These are phyloP conservation scores for Wickerhamomyces xylosicus DNA, from an alignment of 805 yeast genomes.

Conservation along the genomic window DNA sequence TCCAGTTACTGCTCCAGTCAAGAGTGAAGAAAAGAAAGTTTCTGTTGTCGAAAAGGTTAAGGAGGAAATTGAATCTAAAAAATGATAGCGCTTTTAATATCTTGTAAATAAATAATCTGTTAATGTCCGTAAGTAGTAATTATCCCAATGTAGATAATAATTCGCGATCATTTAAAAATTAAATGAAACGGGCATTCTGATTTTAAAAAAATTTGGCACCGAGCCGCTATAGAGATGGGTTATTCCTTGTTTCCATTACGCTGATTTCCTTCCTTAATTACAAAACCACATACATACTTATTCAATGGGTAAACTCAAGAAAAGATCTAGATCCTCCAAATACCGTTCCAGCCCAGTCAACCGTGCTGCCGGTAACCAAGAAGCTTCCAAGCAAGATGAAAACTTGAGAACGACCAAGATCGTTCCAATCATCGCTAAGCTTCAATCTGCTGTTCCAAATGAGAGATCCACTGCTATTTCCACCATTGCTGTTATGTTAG, in stretches of 20 bases:
- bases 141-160: too few relatives aligned
- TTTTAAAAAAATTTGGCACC: too few relatives aligned
- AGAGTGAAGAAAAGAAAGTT: not conserved
- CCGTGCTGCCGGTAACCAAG: slow-evolving; percentile 26
- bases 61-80: not conserved
- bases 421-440: slow-evolving; percentile 55
- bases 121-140: too few relatives aligned
- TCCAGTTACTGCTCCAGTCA: not conserved
- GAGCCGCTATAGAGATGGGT: too few relatives aligned
- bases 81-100: too few relatives aligned
- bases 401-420: slow-evolving; percentile 43
- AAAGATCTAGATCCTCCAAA: slow-evolving; percentile 42
- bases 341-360: slow-evolving; percentile 26
- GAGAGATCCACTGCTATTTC: slow-evolving; percentile 73
- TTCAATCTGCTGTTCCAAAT: slow-evolving; percentile 51
- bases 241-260: too few relatives aligned
- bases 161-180: too few relatives aligned
- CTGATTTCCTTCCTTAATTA: too few relatives aligned
- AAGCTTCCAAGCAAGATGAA: slow-evolving; percentile 29
- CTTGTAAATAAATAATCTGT: too few relatives aligned
- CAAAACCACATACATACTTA: too few relatives aligned
- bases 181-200: too few relatives aligned
- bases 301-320: slow-evolving; percentile 77
- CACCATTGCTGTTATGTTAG: slow-evolving; percentile 61
- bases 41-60: slow-evolving; percentile 2